Base-by-base conservation (phyloP, 495 filamentous ascomycete genomes). In the Penicillium soppii region DNA sequence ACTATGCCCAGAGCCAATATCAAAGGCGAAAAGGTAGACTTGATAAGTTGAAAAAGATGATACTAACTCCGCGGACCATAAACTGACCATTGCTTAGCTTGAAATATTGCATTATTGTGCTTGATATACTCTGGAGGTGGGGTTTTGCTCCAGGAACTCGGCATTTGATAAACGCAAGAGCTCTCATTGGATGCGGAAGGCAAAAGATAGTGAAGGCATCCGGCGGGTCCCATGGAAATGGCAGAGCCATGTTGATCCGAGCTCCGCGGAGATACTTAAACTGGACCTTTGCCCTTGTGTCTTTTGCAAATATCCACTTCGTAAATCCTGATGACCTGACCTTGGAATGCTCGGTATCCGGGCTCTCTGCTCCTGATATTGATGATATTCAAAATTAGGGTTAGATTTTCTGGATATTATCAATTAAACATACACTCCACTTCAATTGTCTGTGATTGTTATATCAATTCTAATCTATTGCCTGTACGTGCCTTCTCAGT, bases 181-280 rank as follows among this genome's bases (percentile, higher is more conserved):
- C 43, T 53, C 52, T 56, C 46, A 63, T 63, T 63, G 61, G 61
- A 47, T 39, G 38, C 32, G 5, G 26, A 15, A 16, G 8, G n/a
- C 8, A 6, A 10, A 16, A 12, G 57, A 63, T 61, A 61, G 54
- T 25, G 15, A 53, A n/a, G n/a, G 33, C n/a, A 16, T 39, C 17
- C 21, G 7, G 38, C 22, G 16, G 27, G 58, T 54, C 50, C 13
- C 5, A 3, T 58, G 36, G 39, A 21, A 3, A 21, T 40, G 27
- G 38, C 27, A 22, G 21, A 15, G 8, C 2, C 9, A 2, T 23
- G 37, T 55, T 41, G 37, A 53, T 58, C 48, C 44, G 21, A 53
- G 8, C 50, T 61, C 61, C 61, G 61, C 61, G 61, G 61, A 63
- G 52, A 61, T 63, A 62, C 17, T 47, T 61, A 43, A 57, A 51